Evolutionary conservation across 148 eudicot genomes (phyloP).

Genomic region (Amaranthus cruentus): DNA sequence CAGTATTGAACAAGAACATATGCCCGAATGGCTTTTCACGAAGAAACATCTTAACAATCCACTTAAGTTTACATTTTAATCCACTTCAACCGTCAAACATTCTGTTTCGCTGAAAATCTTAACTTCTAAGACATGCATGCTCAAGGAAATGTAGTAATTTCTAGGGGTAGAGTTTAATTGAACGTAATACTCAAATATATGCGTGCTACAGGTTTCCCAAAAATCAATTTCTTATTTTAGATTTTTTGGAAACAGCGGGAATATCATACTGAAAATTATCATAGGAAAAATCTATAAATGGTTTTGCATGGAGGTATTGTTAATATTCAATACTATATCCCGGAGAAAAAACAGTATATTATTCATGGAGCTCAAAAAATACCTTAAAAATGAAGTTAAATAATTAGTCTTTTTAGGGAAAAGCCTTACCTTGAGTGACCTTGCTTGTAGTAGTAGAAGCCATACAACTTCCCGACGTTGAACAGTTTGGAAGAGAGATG

Average conservation of each 20-base stretch:
- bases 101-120: too few relatives aligned
- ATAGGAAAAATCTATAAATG: not conserved
- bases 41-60: too few relatives aligned
- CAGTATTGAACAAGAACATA: not conserved
- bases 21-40: not conserved
- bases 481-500: slow-evolving; percentile 44
- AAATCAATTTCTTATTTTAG: not conserved
- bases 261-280: not conserved
- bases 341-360: not conserved
- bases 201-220: too few relatives aligned
- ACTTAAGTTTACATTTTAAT: too few relatives aligned
- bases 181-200: too few relatives aligned
- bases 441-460: slow-evolving; percentile 40
- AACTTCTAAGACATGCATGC: too few relatives aligned
- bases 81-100: too few relatives aligned
- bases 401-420: not conserved
- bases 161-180: too few relatives aligned
- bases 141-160: too few relatives aligned
- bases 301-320: not conserved
- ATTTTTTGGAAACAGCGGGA: not conserved
- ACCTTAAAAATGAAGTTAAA: not conserved
- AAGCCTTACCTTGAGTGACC: slow-evolving; percentile 26
- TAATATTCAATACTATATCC: not conserved
- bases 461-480: slow-evolving; percentile 57
- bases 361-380: not conserved